phyloP scores from a whole-genome alignment of 2,329 filamentous ascomycete genomes.

The Westerdykella sp. region DNA sequence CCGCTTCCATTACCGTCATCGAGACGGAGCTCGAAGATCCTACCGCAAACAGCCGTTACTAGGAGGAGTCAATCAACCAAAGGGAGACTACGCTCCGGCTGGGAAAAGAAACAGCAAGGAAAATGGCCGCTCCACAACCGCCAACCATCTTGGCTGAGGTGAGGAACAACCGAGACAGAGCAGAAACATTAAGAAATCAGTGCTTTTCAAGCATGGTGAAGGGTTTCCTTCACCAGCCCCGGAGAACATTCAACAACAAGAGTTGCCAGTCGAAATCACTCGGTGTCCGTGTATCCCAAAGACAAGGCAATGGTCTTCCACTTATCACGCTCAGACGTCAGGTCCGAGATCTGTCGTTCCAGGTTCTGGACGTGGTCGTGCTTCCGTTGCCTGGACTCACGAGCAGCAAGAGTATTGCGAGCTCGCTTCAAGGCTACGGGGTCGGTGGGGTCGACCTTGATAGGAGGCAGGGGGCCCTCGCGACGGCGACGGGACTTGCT shows the following conservation, averaged over 20 bases:
- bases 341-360: constrained; percentile 64
- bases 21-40: too few species aligned
- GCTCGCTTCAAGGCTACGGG: constrained; percentile 83
- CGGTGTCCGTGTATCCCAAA: constrained; percentile 35
- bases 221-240: constrained; percentile 33
- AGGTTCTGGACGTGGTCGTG: constrained; percentile 68
- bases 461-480: constrained; percentile 73
- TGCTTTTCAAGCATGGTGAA: constrained; percentile 22
- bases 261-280: constrained; percentile 23
- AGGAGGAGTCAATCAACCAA: constrained; percentile 36
- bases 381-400: constrained; percentile 87
- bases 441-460: constrained; percentile 69
- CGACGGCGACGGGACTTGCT: constrained; percentile 59
- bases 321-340: constrained; percentile 49
- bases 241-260: constrained; percentile 25
- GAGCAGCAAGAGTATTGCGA: constrained; percentile 86
- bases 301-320: constrained; percentile 38
- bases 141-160: constrained; percentile 2
- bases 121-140: constrained; percentile 4
- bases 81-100: constrained; percentile 34
- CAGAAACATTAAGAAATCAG: constrained; percentile 11
- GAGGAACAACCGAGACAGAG: constrained; percentile 2
- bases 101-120: constrained; percentile 8
- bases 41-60: constrained; percentile 10
- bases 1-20: background rate